Evolutionary conservation across 371 early-diverging fungal genomes (phyloP).

Genomic region (Actinomortierella ambigua): DNA sequence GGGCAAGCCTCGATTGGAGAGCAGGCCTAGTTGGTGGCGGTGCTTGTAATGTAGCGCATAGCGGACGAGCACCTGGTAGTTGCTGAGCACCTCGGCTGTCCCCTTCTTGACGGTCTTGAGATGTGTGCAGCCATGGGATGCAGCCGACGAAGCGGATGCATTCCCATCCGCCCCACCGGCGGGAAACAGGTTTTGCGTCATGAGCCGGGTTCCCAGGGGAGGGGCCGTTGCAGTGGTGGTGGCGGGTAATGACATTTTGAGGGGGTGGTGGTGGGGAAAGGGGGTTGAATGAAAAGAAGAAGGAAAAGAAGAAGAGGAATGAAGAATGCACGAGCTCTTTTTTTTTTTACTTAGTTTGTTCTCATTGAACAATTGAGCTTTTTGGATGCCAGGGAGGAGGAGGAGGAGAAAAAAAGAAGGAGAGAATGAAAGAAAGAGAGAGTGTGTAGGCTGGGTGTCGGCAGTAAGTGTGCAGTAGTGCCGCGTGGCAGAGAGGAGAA

Average conservation of each 20-base stretch:
- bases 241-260: slow-evolving; percentile 3
- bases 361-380: no score
- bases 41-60: slow-evolving; percentile 52
- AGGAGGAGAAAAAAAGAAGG: no score
- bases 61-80: slow-evolving; percentile 51
- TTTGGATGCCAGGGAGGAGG: no score
- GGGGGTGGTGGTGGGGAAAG: neutral
- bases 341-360: no score
- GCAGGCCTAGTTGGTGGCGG: slow-evolving; percentile 46
- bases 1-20: slow-evolving; percentile 6
- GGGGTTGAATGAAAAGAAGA: neutral
- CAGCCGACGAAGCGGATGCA: neutral
- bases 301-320: neutral
- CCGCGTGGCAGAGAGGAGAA: no score
- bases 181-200: slow-evolving; percentile 44
- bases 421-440: no score
- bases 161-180: slow-evolving; percentile 14
- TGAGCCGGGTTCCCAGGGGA: slow-evolving; percentile 20
- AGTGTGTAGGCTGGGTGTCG: no score
- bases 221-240: slow-evolving; percentile 13
- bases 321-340: neutral
- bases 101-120: slow-evolving; percentile 25
- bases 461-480: no score
- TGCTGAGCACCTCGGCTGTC: slow-evolving; percentile 41
- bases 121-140: slow-evolving; percentile 34